These are phyloP conservation scores for Beauveria sp. DNA, from an alignment of 2,329 filamentous ascomycete species.

Conservation along the genomic window DNA sequence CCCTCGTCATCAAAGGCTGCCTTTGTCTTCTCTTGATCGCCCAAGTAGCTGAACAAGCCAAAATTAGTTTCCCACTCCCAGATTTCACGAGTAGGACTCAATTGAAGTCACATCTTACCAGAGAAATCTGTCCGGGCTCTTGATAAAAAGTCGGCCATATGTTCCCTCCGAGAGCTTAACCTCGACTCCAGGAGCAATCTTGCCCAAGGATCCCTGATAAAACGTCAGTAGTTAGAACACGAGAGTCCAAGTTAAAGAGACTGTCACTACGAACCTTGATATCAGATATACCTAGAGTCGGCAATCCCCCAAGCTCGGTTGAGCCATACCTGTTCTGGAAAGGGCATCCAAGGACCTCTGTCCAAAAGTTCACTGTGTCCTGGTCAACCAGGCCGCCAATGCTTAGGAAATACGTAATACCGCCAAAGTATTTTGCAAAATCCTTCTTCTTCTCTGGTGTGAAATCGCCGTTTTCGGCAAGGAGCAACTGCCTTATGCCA, in stretches of 20 bases:
- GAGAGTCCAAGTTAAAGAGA: neutral
- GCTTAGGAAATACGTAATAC: neutral
- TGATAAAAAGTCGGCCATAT: conserved; percentile 16
- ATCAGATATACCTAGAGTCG: neutral
- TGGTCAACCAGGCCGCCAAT: conserved; percentile 1
- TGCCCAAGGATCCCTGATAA: conserved; percentile 5
- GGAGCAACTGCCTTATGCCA: conserved; percentile 13
- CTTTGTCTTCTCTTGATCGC: neutral
- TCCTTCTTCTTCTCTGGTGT: conserved; percentile 7
- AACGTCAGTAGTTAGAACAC: neutral
- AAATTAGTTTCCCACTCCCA: neutral
- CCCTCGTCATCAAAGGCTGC: neutral
- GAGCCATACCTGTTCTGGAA: conserved; percentile 14
- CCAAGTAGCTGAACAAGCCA: neutral
- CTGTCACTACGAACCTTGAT: neutral
- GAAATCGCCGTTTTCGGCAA: neutral
- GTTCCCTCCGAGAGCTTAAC: conserved; percentile 15
- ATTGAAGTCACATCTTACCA: neutral
- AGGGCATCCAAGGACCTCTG: conserved; percentile 4
- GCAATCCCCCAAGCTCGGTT: conserved; percentile 8
- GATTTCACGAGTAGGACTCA: neutral
- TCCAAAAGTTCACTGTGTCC: conserved; percentile 14
- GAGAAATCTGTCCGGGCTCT: conserved; percentile 10
- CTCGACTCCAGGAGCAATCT: conserved; percentile 4
- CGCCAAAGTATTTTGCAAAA: neutral